phyloP scores from a whole-genome alignment of 1,139 yeast species.

The Yamadazyma diddensiae region DNA sequence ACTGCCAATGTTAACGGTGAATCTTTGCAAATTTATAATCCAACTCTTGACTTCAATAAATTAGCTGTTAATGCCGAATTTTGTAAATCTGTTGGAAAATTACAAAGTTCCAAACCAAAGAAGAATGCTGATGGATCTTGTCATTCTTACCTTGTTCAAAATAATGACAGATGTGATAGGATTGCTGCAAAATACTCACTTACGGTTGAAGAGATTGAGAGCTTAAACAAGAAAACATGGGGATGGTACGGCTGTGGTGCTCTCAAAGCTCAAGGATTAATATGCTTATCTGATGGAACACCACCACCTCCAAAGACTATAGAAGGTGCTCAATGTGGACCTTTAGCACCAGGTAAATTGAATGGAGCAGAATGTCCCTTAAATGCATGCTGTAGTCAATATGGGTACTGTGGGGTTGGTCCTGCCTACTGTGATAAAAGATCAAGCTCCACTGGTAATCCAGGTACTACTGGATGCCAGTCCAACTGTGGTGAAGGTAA shows the following conservation, averaged over 20 bases:
- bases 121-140: slow-evolving; percentile 12
- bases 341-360: slow-evolving; percentile 15
- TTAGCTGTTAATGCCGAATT: slow-evolving; percentile 11
- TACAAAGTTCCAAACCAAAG: slow-evolving; percentile 8
- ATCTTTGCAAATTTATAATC: slow-evolving; percentile 14
- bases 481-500: slow-evolving; percentile 19
- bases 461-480: slow-evolving; percentile 16
- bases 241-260: slow-evolving; percentile 16
- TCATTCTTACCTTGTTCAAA: slow-evolving; percentile 8
- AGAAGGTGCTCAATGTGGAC: slow-evolving; percentile 17
- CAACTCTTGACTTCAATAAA: slow-evolving; percentile 9
- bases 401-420: slow-evolving; percentile 16
- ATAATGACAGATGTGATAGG: slow-evolving; percentile 12
- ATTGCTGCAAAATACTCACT: slow-evolving; percentile 9
- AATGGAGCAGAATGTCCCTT: slow-evolving; percentile 14
- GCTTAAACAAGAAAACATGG: slow-evolving; percentile 14
- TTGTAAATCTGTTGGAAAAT: slow-evolving; percentile 12
- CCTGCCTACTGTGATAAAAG: slow-evolving; percentile 13
- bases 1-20: slow-evolving; percentile 13
- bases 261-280: slow-evolving; percentile 9
- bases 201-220: slow-evolving; percentile 7
- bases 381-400: slow-evolving; percentile 19
- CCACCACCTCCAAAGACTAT: slow-evolving; percentile 15
- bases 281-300: slow-evolving; percentile 16
- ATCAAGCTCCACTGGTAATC: slow-evolving; percentile 7